Evolutionary conservation across 768 basidiomycete species (phyloP).

Genomic region (Pleurotus ostreatus): DNA sequence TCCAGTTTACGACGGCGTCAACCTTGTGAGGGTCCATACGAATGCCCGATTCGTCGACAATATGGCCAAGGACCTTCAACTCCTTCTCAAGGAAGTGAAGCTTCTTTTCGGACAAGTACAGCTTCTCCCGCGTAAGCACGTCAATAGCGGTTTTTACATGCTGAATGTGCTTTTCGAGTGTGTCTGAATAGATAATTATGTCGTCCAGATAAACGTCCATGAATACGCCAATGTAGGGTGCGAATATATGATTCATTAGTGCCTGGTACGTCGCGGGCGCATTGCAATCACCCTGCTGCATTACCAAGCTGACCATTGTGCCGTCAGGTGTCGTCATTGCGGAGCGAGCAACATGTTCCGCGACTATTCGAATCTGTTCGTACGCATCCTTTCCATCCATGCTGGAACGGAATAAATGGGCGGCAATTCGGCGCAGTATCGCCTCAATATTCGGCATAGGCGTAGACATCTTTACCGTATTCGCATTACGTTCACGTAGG

Average conservation of each 20-base stretch:
- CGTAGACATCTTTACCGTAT: too few species aligned
- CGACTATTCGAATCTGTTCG: slow-evolving; percentile 32
- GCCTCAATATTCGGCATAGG: too few species aligned
- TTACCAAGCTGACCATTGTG: slow-evolving; percentile 30
- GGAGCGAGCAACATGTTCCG: slow-evolving; percentile 21
- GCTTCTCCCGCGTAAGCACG: slow-evolving; percentile 24
- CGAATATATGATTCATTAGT: slow-evolving; percentile 1
- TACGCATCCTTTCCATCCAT: slow-evolving; percentile 34
- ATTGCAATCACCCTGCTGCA: slow-evolving; percentile 20
- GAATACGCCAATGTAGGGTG: slow-evolving; percentile 6
- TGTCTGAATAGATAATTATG: slow-evolving; percentile 16
- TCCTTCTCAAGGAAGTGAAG: too few species aligned
- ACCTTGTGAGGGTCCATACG: too few species aligned
- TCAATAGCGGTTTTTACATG: slow-evolving; percentile 28
- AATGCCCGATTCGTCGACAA: too few species aligned
- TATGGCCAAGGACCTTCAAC: too few species aligned
- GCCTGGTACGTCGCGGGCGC: too few species aligned
- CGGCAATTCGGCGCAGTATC: too few species aligned
- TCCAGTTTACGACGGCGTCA: neutral
- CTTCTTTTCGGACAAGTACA: slow-evolving; percentile 26
- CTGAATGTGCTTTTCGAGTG: slow-evolving; percentile 27
- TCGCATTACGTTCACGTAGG: too few species aligned
- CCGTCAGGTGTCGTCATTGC: slow-evolving; percentile 28
- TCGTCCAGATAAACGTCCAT: slow-evolving; percentile 14
- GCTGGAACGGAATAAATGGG: too few species aligned